These are phyloP conservation scores for Paraglomus brasilianum DNA, from an alignment of 192 early-diverging fungal genomes.

Conservation along the genomic window DNA sequence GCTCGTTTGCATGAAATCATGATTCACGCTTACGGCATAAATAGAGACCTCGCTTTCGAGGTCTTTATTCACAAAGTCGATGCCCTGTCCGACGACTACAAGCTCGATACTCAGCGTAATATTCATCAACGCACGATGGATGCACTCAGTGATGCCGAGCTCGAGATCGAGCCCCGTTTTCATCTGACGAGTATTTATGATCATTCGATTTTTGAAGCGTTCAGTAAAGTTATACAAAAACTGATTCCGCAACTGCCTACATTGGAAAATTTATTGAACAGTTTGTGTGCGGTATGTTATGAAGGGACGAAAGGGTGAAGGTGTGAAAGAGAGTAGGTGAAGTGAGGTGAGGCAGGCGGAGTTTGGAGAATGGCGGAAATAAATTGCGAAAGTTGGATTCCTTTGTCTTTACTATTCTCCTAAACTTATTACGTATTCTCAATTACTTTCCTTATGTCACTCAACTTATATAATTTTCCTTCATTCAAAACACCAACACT, in stretches of 20 bases:
- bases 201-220: constrained; percentile 91
- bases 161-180: constrained; percentile 78
- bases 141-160: constrained; percentile 73
- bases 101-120: constrained; percentile 93
- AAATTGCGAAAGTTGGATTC: neutral
- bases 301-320: constrained; percentile 17
- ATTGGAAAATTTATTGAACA: constrained; percentile 88
- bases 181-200: constrained; percentile 94
- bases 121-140: constrained; percentile 91
- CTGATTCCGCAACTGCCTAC: constrained; percentile 82
- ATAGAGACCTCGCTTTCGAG: constrained; percentile 85
- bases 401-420: neutral
- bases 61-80: constrained; percentile 98
- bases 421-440: neutral
- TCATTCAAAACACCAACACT: neutral
- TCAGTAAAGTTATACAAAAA: constrained; percentile 91
- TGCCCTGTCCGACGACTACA: constrained; percentile 91
- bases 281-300: constrained; percentile 80
- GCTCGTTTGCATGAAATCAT: constrained; percentile 72
- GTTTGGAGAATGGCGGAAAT: neutral
- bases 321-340: neutral
- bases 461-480: neutral
- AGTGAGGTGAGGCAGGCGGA: neutral
- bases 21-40: constrained; percentile 71
- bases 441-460: neutral